Base-by-base conservation (phyloP, 2,329 filamentous ascomycete species). In the Pestalotiopsis sp. region DNA sequence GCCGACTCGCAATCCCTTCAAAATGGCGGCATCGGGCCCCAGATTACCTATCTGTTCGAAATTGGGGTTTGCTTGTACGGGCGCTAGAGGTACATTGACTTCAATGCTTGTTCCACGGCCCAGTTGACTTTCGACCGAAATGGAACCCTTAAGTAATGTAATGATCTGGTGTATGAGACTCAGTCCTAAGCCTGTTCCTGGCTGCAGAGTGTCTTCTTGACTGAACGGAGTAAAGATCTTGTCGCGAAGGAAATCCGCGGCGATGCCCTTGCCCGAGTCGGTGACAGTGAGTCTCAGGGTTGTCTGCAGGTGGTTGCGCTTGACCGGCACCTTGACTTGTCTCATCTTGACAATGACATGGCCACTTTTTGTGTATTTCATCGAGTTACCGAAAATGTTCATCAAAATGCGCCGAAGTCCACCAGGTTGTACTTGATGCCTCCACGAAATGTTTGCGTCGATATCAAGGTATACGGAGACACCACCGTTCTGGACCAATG, bases 241-340 rank as follows among this genome's bases (percentile, higher is more conserved):
- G 11, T 87, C 85, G 25, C 85, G 82, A 6, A 92, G 78, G 70
- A 88, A 93, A 13, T 91, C 87, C 4, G 86, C 81, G 0, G 85
- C 85, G 38, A 93, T 93, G 1, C 91, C 91, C 62, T 84, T 85
- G 1, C 91, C 91, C 0, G 91, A 90, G 72, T 93, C 91, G 0
- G 82, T 81, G 1, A 64, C 36, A 2, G 61, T 64, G 41, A 64
- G 36, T 49, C 9, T 38, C 9, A 64, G 39, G 61, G 72, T 64
- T 23, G 52, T 64, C 36, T 45, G 67, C 27, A 31, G n/a, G 11
- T 13, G 52, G 31, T 49, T 70, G 70, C n/a, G 72, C 70, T 65
- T 72, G 72, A 23, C 49, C 20, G n/a, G 31, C 6, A 70, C 39
- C 64, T 63, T 45, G 41, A 71, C 71, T 36, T 70, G 70, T 68